Base-by-base conservation (phyloP, 352 stramenopile genomes). In the Globisporangium carolinianum region DNA sequence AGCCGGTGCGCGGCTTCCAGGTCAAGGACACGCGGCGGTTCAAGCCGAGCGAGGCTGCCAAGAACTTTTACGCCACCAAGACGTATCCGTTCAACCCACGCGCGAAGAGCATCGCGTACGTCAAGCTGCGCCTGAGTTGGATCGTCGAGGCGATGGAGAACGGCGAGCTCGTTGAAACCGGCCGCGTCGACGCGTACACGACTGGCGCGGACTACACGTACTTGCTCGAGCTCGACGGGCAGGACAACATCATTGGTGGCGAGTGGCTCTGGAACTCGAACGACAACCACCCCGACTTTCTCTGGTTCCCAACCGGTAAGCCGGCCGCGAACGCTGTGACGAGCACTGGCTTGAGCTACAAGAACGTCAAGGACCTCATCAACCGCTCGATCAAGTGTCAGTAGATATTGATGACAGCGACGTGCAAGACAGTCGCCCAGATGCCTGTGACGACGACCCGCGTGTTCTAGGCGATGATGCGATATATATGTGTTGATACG, bases 11-110 rank as follows among this genome's bases (percentile, higher is more conserved):
- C n/a, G 37, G 61, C 12, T 66, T 53, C 10, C 36, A 63, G 15
- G 56, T 66, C 12, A 37, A 56, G 6, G 51, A 60, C 14, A 11
- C 35, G 53, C 50, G 17, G 3, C 17, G 11, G 12, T 37, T 56
- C 41, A 48, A 55, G 6, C 41, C 32, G 0, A 32, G 38, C 12
- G 39, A 59, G 15, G 52, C 52, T 11, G 47, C 46, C 11, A 11
- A n/a, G 6, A 50, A 14, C 6, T 65, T 48, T 53, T 65, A 56
- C 17, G 38, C 41, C 5, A 57, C 48, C 12, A 38, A 46, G 12
- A 24, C 17, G 35, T 69, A 69, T 18, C 60, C 54, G 41, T 69
- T 69, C 55, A 69, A 69, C 54, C 15, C 24, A 4, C 12, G 47
- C 5, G 52, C 57, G 0, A 51, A 9, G 35, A 62, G 49, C 38